A percentile compares a stretch with the other conserved stretches of the same genome.
Evolutionary conservation across 2,329 filamentous ascomycete species (phyloP).

Genomic region (Aspergillus viridinutans): DNA sequence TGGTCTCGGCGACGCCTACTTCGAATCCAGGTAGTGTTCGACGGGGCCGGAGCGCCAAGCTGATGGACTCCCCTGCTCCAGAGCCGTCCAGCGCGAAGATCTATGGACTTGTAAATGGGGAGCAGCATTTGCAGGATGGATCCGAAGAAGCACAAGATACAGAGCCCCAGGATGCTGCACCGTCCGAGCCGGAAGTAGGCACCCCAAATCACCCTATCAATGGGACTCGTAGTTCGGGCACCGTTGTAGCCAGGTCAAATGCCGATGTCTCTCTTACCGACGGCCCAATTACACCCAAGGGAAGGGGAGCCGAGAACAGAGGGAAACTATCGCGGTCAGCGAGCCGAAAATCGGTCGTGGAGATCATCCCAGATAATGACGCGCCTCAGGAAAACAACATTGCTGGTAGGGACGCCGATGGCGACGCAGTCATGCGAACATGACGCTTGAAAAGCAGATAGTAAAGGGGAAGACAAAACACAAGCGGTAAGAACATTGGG

Average conservation of each 20-base stretch:
- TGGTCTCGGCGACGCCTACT: conserved; percentile 28
- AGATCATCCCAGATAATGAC: conserved; percentile 22
- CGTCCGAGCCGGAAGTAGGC: conserved; percentile 5
- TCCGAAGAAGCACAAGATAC: conserved; percentile 7
- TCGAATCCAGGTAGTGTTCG: conserved; percentile 25
- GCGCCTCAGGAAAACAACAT: conserved; percentile 13
- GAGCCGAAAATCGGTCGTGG: conserved; percentile 20
- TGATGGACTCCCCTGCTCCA: conserved; percentile 26
- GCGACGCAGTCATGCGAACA: conserved; percentile 29
- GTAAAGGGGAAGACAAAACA: background rate
- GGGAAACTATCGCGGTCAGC: conserved; percentile 16
- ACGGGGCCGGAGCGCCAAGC: conserved; percentile 34
- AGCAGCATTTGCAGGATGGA: background rate
- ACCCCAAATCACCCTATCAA: conserved; percentile 18
- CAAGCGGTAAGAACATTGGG: background rate
- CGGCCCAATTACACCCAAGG: conserved; percentile 11
- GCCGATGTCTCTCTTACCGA: conserved; percentile 2
- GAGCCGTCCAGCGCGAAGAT: conserved; percentile 19
- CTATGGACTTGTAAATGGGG: conserved; percentile 23
- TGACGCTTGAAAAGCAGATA: conserved; percentile 10
- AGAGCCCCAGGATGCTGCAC: conserved; percentile 1
- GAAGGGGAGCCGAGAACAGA: conserved; percentile 9
- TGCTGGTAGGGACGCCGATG: conserved; percentile 22
- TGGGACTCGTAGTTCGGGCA: conserved; percentile 6
- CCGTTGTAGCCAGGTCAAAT: conserved; percentile 1